Evolutionary conservation across 177 flowering plant genomes (phyloP).

Genomic region (Telopea speciosissima): DNA sequence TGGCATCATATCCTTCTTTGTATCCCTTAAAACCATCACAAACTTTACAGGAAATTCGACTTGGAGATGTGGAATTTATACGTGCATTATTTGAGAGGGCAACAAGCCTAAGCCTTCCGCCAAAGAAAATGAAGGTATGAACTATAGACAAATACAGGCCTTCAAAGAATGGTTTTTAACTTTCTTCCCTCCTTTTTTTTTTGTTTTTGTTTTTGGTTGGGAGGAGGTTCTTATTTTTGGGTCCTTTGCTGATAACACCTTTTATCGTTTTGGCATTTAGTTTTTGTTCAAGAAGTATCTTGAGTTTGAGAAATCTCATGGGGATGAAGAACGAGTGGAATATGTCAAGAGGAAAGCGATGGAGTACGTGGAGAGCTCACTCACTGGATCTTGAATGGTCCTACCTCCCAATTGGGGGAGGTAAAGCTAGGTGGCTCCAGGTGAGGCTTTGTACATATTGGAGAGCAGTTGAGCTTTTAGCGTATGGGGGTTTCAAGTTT

Average conservation of each 20-base stretch:
- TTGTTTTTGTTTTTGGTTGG: neutral
- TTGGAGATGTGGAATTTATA: slow-evolving; percentile 62
- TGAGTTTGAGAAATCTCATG: slow-evolving; percentile 61
- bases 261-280: slow-evolving; percentile 33
- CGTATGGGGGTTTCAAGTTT: neutral
- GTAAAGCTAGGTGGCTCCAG: neutral
- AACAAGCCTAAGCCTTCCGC: slow-evolving; percentile 61
- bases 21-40: neutral
- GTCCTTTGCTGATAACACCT: neutral
- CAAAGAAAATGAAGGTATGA: slow-evolving; percentile 76
- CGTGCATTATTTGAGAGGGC: slow-evolving; percentile 89
- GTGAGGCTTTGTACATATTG: neutral
- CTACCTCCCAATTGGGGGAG: neutral
- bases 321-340: slow-evolving; percentile 65
- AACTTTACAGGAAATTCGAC: slow-evolving; percentile 62
- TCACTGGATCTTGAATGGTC: slow-evolving; percentile 4
- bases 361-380: slow-evolving; percentile 57
- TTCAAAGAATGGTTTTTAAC: neutral
- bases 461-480: neutral
- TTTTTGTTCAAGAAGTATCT: slow-evolving; percentile 82
- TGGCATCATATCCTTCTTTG: neutral
- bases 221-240: too few species aligned
- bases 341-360: slow-evolving; percentile 68
- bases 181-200: neutral
- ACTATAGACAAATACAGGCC: neutral